Conservation (phyloP, 164 flowering plant species). For the Nymphaea colorata region DNA sequence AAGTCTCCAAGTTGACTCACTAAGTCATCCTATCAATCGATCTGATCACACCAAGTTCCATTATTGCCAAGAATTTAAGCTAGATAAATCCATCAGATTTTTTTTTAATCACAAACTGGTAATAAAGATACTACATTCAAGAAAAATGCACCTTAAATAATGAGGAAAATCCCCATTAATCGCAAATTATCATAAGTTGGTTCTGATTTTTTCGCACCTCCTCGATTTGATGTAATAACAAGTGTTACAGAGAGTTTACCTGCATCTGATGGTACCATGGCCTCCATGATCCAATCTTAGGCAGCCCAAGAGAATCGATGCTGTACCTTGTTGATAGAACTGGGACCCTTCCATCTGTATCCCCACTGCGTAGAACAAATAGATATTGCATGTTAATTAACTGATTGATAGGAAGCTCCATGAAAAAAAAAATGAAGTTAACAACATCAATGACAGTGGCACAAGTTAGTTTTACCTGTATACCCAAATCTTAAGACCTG, state of each 20-base stretch:
- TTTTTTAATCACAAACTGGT: too few species aligned
- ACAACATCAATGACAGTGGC: neutral
- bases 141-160: too few species aligned
- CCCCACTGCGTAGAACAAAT: constrained; percentile 50
- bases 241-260: constrained; percentile 20
- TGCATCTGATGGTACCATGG: constrained; percentile 86
- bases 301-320: constrained; percentile 48
- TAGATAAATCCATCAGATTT: too few species aligned
- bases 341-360: constrained; percentile 96
- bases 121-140: too few species aligned
- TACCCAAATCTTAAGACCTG: constrained; percentile 86
- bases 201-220: neutral
- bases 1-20: too few species aligned
- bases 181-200: neutral
- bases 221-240: neutral
- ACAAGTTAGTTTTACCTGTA: constrained; percentile 46
- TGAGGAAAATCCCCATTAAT: neutral
- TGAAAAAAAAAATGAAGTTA: neutral
- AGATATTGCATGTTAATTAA: neutral
- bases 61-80: too few species aligned
- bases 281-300: constrained; percentile 62
- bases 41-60: too few species aligned
- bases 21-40: too few species aligned
- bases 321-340: constrained; percentile 80
- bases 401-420: too few species aligned